phyloP scores from a whole-genome alignment of 2,329 filamentous ascomycete species.

The Onygenales sp. region DNA sequence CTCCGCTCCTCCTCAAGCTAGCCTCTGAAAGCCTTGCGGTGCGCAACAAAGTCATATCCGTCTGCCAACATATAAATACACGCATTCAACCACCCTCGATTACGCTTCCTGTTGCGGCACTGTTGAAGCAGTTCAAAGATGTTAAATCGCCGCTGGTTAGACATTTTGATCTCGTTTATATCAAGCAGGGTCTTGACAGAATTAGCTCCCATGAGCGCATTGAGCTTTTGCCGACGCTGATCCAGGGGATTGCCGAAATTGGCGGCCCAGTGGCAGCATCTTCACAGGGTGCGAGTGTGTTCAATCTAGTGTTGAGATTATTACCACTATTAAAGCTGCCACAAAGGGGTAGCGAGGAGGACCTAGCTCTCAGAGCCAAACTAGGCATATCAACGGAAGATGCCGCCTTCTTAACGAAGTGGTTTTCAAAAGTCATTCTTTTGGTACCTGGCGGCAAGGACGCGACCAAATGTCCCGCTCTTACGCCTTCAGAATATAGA shows the following conservation, averaged over 20 bases:
- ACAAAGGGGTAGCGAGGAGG: constrained; percentile 67
- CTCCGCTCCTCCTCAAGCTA: constrained; percentile 76
- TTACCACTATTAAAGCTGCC: constrained; percentile 60
- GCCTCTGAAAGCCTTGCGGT: constrained; percentile 71
- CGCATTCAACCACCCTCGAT: constrained; percentile 54
- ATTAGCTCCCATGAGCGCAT: constrained; percentile 54
- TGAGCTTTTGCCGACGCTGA: constrained; percentile 60
- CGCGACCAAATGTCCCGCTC: constrained; percentile 45
- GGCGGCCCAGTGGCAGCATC: constrained; percentile 20
- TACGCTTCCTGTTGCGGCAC: constrained; percentile 69
- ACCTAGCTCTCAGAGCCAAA: constrained; percentile 54
- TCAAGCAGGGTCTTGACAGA: constrained; percentile 69
- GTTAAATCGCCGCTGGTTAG: constrained; percentile 64
- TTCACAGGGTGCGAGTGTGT: constrained; percentile 55
- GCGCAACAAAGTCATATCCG: constrained; percentile 64
- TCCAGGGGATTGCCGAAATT: constrained; percentile 48
- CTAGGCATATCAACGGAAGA: constrained; percentile 64
- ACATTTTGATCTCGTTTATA: constrained; percentile 80
- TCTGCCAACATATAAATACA: constrained; percentile 64
- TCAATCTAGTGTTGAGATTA: constrained; percentile 72
- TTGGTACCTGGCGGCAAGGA: constrained; percentile 43
- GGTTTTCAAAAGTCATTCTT: constrained; percentile 69
- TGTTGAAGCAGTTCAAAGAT: constrained; percentile 85
- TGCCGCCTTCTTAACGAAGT: constrained; percentile 60
- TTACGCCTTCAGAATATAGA: constrained; percentile 55